Evolutionary conservation across 352 stramenopile genomes (phyloP).

Genomic region (Phytophthora sojae): DNA sequence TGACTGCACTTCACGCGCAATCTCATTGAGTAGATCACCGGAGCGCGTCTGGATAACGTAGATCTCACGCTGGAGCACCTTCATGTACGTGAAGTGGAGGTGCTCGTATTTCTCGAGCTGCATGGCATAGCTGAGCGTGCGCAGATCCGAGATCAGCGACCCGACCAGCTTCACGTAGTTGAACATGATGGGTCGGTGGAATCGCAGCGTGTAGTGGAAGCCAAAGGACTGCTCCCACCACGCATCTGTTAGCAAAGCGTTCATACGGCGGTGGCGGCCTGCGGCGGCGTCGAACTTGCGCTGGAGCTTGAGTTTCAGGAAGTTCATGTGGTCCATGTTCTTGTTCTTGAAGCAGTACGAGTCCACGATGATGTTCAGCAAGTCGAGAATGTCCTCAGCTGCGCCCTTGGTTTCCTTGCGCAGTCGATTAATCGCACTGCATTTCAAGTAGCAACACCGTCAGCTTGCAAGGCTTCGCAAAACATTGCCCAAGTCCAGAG

Average conservation of each 20-base stretch:
- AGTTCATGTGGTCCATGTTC: slow-evolving; percentile 83
- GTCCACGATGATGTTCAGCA: slow-evolving; percentile 85
- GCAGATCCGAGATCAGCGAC: slow-evolving; percentile 71
- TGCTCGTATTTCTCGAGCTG: slow-evolving; percentile 79
- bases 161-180: slow-evolving; percentile 74
- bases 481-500: background rate
- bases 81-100: slow-evolving; percentile 79
- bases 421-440: slow-evolving; percentile 63
- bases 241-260: slow-evolving; percentile 64
- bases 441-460: background rate
- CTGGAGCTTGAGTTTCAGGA: slow-evolving; percentile 73
- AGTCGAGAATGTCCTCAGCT: slow-evolving; percentile 67
- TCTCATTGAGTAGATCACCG: slow-evolving; percentile 71
- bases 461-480: slow-evolving; percentile 12
- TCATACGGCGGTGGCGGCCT: slow-evolving; percentile 65
- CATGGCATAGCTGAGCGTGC: slow-evolving; percentile 78
- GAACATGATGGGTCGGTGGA: slow-evolving; percentile 74
- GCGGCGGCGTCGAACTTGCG: slow-evolving; percentile 72
- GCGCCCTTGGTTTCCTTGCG: slow-evolving; percentile 50
- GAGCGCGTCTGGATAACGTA: slow-evolving; percentile 79
- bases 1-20: slow-evolving; percentile 63
- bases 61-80: slow-evolving; percentile 78
- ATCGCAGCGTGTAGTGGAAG: slow-evolving; percentile 65
- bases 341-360: slow-evolving; percentile 91
- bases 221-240: slow-evolving; percentile 85